These are phyloP conservation scores for Phycomyces blakesleeanus DNA, from an alignment of 192 early-diverging fungal genomes.

Conservation along the genomic window DNA sequence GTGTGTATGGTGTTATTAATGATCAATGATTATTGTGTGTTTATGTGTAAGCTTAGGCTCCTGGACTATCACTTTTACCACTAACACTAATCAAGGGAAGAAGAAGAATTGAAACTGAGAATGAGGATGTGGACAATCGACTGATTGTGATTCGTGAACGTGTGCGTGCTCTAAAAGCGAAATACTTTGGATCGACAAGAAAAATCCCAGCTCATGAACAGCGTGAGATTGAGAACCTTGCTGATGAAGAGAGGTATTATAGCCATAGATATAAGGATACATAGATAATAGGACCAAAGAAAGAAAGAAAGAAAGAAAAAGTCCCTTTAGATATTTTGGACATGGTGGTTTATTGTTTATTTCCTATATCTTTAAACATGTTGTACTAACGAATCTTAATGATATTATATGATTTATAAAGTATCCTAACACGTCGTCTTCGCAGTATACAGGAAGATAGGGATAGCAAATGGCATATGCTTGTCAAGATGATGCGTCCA, in stretches of 20 bases:
- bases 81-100: slow-evolving; percentile 32
- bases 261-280: too few relatives aligned
- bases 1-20: too few relatives aligned
- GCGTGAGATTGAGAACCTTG: slow-evolving; percentile 11
- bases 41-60: slow-evolving; percentile 20
- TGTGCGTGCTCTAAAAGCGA: neutral
- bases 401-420: neutral
- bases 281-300: too few relatives aligned
- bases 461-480: slow-evolving; percentile 14
- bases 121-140: slow-evolving; percentile 22
- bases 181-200: neutral
- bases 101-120: slow-evolving; percentile 17
- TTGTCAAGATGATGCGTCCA: slow-evolving; percentile 21
- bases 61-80: slow-evolving; percentile 30
- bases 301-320: too few relatives aligned
- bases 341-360: too few relatives aligned
- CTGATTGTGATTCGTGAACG: slow-evolving; percentile 13
- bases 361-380: too few relatives aligned
- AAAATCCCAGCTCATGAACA: slow-evolving; percentile 13
- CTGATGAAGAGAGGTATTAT: slow-evolving; percentile 27
- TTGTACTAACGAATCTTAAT: too few relatives aligned
- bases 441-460: slow-evolving; percentile 13
- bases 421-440: slow-evolving; percentile 15
- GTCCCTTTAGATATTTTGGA: too few relatives aligned
- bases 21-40: too few relatives aligned